Conservation (phyloP, 345 rosid genomes). For the Iberis pinnata region DNA sequence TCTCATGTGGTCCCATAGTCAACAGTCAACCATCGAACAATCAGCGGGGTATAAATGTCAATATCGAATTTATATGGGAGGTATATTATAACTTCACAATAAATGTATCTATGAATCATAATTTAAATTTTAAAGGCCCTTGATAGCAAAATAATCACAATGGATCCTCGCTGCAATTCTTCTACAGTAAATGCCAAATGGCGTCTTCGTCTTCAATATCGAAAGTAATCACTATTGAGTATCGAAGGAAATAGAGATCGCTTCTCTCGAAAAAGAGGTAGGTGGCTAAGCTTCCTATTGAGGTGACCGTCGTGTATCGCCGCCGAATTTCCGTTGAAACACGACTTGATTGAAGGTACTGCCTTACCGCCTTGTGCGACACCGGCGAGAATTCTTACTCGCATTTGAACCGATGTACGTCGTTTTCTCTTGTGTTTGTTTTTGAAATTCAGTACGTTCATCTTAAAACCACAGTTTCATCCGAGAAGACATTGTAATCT, state of each 20-base stretch:
- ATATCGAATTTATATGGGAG: too few relatives aligned
- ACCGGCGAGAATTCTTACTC: not conserved
- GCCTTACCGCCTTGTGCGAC: not conserved
- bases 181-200: constrained; percentile 25
- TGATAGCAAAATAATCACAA: not conserved
- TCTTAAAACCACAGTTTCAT: not conserved
- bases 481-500: not conserved
- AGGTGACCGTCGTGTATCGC: not conserved
- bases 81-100: not conserved
- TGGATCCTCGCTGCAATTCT: too few relatives aligned
- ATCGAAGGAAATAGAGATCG: not conserved
- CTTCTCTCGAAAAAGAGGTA: not conserved
- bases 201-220: constrained; percentile 38
- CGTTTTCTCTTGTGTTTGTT: not conserved
- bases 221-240: too few relatives aligned
- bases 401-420: constrained; percentile 6
- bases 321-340: too few relatives aligned
- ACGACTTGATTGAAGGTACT: not conserved
- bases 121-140: not conserved
- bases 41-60: not conserved
- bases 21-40: constrained; percentile 17
- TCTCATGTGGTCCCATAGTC: constrained; percentile 17
- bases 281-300: not conserved
- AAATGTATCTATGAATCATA: not conserved
- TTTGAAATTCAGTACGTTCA: not conserved